A percentile compares a stretch with the other conserved stretches of the same genome.
Evolutionary conservation across 2,329 filamentous ascomycete genomes (phyloP).

Genomic region (Salinomyces thailandicus): DNA sequence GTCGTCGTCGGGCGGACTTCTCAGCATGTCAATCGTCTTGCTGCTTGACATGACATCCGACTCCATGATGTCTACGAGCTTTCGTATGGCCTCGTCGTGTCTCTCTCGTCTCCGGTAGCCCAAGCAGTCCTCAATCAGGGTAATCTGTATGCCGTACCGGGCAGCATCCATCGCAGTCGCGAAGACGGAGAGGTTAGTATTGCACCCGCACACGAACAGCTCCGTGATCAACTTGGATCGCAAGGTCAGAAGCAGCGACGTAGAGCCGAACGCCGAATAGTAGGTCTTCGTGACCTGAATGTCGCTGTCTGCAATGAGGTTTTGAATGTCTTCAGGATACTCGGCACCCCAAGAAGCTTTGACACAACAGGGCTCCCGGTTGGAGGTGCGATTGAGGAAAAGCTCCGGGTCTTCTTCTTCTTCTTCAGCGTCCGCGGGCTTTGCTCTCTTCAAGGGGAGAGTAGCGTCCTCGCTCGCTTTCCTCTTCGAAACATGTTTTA

Average conservation of each 20-base stretch:
- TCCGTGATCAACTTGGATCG: constrained; percentile 83
- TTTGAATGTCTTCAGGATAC: constrained; percentile 40
- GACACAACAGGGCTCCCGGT: constrained; percentile 32
- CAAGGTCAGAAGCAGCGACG: constrained; percentile 61
- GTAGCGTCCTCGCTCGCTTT: not conserved
- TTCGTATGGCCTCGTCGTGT: constrained; percentile 59
- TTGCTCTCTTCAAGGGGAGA: constrained; percentile 3
- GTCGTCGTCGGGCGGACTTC: constrained; percentile 7
- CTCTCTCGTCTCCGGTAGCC: constrained; percentile 62
- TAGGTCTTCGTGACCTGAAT: constrained; percentile 57
- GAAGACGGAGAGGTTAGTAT: constrained; percentile 80
- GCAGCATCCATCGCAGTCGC: constrained; percentile 87
- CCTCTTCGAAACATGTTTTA: constrained; percentile 2
- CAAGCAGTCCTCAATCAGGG: constrained; percentile 77
- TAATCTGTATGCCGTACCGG: constrained; percentile 76
- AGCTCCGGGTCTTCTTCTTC: constrained; percentile 34
- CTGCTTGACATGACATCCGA: constrained; percentile 53
- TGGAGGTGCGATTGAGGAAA: constrained; percentile 32
- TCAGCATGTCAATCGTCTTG: constrained; percentile 29
- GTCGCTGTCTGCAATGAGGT: constrained; percentile 43
- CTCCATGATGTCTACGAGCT: constrained; percentile 64
- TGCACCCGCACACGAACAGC: constrained; percentile 75
- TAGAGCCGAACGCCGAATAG: constrained; percentile 79
- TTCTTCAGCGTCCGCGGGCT: constrained; percentile 4
- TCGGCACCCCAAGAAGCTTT: constrained; percentile 38